Evolutionary conservation across 2,329 filamentous ascomycete genomes (phyloP).

Genomic region (Thelonectria discophora): DNA sequence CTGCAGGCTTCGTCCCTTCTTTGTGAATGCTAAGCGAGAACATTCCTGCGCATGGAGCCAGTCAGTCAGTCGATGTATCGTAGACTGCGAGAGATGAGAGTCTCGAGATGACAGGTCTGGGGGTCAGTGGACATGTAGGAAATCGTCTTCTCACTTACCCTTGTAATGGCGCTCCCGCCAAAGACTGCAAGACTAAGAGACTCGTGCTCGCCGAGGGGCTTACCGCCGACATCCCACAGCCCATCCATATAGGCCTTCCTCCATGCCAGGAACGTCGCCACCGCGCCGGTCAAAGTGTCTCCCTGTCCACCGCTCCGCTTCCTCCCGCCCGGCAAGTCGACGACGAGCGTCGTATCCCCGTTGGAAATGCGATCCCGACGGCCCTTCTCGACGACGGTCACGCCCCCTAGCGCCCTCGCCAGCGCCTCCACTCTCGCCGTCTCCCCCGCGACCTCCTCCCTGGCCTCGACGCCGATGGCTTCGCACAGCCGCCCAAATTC

Average conservation of each 20-base stretch:
- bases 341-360: conserved; percentile 76
- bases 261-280: conserved; percentile 91
- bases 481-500: conserved; percentile 88
- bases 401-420: conserved; percentile 80
- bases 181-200: conserved; percentile 83
- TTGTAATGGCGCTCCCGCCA: conserved; percentile 86
- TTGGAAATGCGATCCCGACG: conserved; percentile 83
- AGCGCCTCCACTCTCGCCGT: conserved; percentile 69
- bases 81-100: neutral
- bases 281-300: conserved; percentile 88
- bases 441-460: conserved; percentile 44
- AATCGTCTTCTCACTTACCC: conserved; percentile 63
- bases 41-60: conserved; percentile 65
- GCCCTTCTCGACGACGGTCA: conserved; percentile 93
- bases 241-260: conserved; percentile 84
- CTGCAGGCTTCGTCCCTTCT: conserved; percentile 87
- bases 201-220: conserved; percentile 60
- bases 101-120: neutral
- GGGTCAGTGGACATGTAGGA: neutral
- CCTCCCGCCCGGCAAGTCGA: conserved; percentile 80
- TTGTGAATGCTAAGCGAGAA: conserved; percentile 84
- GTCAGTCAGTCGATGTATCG: neutral
- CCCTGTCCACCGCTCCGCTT: conserved; percentile 96
- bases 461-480: conserved; percentile 72
- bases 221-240: conserved; percentile 72